Evolutionary conservation across 139 green algal species (phyloP), one percentile per base, ranked within the genome.

Genomic region (Astrephomene gubernaculifera): DNA sequence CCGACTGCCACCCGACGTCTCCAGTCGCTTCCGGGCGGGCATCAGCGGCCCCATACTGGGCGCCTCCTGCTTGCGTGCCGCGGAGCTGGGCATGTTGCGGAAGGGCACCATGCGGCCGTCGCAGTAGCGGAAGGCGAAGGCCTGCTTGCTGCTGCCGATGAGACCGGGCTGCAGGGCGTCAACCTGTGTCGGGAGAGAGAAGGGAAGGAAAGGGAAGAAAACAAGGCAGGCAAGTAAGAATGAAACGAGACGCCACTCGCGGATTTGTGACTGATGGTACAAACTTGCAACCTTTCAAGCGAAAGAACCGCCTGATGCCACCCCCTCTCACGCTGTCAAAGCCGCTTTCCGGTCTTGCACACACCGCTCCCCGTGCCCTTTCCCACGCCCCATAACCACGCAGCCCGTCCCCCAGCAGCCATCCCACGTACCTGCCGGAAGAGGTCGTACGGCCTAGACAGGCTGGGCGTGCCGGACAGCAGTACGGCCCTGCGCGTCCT

Each of bases 401-500:
- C n/a, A n/a, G n/a, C n/a, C n/a, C n/a, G n/a, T n/a, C n/a, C n/a
- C n/a, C n/a, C n/a, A n/a, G n/a, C n/a, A n/a, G 49, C 17, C 49
- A 12, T 10, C n/a, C 12, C 10, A 10, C 68, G 22, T 22, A 95
- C 89, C 93, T 98, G 95, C 2, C 90, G 74, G 89, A 89, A 97
- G 39, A 98, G 90, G 88, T 99, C 96, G 83, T 95, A 98, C 8
- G 96, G 96, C 25, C 92, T 87, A 27, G 87, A 91, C 43, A 99
- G 92, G 41, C 90, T 96, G 24, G 97, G 97, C 3, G 97, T 99
- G 31, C 97, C 97, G 1, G 90, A 93, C 60, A 98, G 93, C 72
- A 99, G 87, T 25, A 99, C 87, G 4, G 88, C 87, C 0, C 93
- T 85, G 21, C 63, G 49, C 4, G 94, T 89, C n/a, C 78, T 49